Evolutionary conservation across 2,329 filamentous ascomycete genomes (phyloP).

Genomic region (Fusarium burgessii): DNA sequence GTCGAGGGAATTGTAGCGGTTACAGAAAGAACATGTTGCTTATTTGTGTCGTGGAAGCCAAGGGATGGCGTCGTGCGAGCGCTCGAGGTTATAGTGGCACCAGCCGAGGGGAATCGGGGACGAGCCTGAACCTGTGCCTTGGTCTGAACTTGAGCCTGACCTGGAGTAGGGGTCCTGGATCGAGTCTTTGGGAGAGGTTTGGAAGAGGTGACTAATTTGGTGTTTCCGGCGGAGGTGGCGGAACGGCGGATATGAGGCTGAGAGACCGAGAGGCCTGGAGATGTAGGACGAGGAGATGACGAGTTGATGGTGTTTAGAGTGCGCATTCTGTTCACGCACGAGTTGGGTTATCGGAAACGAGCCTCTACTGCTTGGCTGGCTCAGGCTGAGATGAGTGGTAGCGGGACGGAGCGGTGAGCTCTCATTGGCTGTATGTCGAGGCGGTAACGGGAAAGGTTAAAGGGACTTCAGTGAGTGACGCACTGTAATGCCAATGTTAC

Average conservation of each 20-base stretch:
- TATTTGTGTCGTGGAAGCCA: conserved; percentile 38
- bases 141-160: conserved; percentile 19
- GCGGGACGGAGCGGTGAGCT: conserved; percentile 25
- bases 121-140: conserved; percentile 30
- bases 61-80: conserved; percentile 35
- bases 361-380: conserved; percentile 25
- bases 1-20: conserved; percentile 48
- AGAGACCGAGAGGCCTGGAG: conserved; percentile 20
- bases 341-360: conserved; percentile 27
- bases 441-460: conserved; percentile 35
- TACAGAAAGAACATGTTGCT: conserved; percentile 50
- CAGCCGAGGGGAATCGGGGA: conserved; percentile 39
- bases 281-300: conserved; percentile 38
- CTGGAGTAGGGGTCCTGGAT: conserved; percentile 28
- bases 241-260: conserved; percentile 30
- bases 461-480: conserved; percentile 27
- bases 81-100: conserved; percentile 39
- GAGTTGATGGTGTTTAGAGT: conserved; percentile 47
- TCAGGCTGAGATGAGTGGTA: conserved; percentile 33
- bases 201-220: conserved; percentile 29
- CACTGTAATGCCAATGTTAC: conserved; percentile 3
- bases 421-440: conserved; percentile 37
- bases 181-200: conserved; percentile 36
- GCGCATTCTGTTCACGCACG: conserved; percentile 44
- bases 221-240: conserved; percentile 17